Percentiles rank a stretch among this genome's conserved stretches.
Conservation (phyloP, 495 filamentous ascomycete species). For the Neurospora sp. region DNA sequence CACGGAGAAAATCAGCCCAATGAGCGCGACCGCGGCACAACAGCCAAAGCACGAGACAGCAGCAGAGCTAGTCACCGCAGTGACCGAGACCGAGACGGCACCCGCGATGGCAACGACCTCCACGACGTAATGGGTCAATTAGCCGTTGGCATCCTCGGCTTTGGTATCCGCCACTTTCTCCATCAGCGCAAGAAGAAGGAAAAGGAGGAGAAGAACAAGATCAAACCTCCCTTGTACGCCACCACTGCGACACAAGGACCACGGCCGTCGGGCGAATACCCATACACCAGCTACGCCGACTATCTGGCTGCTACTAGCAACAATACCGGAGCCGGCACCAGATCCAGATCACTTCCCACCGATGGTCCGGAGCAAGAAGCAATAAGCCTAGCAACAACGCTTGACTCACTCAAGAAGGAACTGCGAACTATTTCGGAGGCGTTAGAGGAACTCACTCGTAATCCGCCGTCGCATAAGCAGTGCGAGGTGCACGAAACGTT, state of each 20-base stretch:
- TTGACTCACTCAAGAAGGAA: constrained; percentile 13
- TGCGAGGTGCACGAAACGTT: constrained; percentile 14
- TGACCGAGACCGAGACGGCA: not conserved
- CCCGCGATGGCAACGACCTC: constrained; percentile 11
- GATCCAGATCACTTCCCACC: not conserved
- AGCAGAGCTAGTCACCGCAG: constrained; percentile 1
- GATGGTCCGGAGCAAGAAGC: not conserved
- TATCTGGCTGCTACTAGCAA: not conserved
- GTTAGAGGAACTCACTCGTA: constrained; percentile 4
- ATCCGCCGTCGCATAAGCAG: constrained; percentile 6
- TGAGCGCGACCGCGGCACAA: not conserved
- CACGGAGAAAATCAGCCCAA: not conserved
- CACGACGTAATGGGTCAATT: constrained; percentile 18
- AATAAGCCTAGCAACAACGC: constrained; percentile 8
- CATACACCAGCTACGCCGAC: not conserved
- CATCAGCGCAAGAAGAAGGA: constrained; percentile 5
- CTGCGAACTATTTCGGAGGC: constrained; percentile 11
- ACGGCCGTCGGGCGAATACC: not conserved
- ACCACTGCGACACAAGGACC: not conserved
- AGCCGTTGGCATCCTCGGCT: constrained; percentile 15
- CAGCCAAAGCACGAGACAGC: not conserved
- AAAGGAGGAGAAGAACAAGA: not conserved
- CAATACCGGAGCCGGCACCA: not conserved
- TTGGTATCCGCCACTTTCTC: constrained; percentile 14
- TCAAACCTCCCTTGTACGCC: not conserved